phyloP scores from a whole-genome alignment of 306 rosid species.

The Casuarina cunninghamiana region DNA sequence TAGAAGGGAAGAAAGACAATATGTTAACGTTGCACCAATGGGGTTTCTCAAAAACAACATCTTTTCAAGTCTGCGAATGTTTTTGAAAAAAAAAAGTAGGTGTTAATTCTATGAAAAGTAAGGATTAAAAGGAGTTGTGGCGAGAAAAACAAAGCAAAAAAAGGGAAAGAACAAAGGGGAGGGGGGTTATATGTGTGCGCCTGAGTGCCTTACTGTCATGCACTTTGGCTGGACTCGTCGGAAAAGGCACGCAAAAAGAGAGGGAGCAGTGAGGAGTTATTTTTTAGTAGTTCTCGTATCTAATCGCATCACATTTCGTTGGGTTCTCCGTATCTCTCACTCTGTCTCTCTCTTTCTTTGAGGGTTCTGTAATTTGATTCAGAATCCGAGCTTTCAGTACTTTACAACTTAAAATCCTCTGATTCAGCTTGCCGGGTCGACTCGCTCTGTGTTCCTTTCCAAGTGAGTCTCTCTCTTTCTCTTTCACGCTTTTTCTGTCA shows the following conservation, averaged over 20 bases:
- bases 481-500: neutral
- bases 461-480: constrained; percentile 31
- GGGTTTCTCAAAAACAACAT: no score
- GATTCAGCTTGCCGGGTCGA: constrained; percentile 38
- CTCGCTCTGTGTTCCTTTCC: constrained; percentile 30
- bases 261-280: neutral
- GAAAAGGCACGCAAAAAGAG: constrained; percentile 19
- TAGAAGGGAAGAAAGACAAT: no score
- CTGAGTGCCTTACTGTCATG: constrained; percentile 42
- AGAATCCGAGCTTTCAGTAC: constrained; percentile 38
- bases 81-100: no score
- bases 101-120: no score
- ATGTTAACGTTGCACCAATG: no score
- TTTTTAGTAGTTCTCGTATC: neutral
- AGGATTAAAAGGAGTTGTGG: no score
- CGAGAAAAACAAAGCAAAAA: neutral
- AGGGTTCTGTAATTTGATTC: constrained; percentile 45
- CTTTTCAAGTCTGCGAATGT: no score
- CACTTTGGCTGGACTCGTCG: constrained; percentile 43
- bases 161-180: neutral
- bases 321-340: neutral
- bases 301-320: neutral
- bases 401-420: neutral
- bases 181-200: neutral
- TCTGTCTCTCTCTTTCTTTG: constrained; percentile 7